phyloP scores from a whole-genome alignment of 2,329 filamentous ascomycete genomes.

The Cordyceps fumosorosea region DNA sequence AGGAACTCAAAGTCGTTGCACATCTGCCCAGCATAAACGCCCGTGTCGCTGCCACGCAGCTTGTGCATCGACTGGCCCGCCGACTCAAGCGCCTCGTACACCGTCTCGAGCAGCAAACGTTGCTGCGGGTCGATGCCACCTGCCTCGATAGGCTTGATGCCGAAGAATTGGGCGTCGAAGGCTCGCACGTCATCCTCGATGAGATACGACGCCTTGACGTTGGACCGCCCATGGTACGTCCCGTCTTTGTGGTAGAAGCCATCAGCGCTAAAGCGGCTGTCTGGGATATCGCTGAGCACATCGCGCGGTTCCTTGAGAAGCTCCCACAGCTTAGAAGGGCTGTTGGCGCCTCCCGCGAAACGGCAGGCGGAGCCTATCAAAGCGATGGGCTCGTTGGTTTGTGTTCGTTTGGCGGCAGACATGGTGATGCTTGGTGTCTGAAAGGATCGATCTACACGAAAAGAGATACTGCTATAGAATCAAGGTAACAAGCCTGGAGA shows the following conservation, averaged over 20 bases:
- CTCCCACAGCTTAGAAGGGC: background rate
- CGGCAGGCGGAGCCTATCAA: background rate
- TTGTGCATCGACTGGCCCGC: constrained; percentile 9
- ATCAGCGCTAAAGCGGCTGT: background rate
- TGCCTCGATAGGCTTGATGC: constrained; percentile 37
- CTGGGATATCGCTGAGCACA: background rate
- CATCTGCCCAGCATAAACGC: constrained; percentile 21
- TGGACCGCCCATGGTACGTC: background rate
- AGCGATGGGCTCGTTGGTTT: background rate
- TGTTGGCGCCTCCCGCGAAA: background rate
- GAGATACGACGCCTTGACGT: background rate
- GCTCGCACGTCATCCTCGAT: constrained; percentile 1
- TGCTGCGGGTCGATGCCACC: constrained; percentile 29
- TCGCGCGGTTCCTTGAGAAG: background rate
- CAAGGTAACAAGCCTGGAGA: too few species aligned
- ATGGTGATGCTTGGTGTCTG: too few species aligned
- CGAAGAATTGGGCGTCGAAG: constrained; percentile 42
- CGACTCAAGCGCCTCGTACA: constrained; percentile 24
- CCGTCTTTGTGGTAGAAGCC: background rate
- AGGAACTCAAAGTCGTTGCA: constrained; percentile 18
- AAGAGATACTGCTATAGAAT: too few species aligned
- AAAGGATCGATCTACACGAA: too few species aligned
- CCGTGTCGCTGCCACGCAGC: background rate
- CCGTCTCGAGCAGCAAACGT: constrained; percentile 24
- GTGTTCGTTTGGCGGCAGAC: too few species aligned